Conservation (phyloP, 352 stramenopile genomes). For the Plasmopara viticola region DNA sequence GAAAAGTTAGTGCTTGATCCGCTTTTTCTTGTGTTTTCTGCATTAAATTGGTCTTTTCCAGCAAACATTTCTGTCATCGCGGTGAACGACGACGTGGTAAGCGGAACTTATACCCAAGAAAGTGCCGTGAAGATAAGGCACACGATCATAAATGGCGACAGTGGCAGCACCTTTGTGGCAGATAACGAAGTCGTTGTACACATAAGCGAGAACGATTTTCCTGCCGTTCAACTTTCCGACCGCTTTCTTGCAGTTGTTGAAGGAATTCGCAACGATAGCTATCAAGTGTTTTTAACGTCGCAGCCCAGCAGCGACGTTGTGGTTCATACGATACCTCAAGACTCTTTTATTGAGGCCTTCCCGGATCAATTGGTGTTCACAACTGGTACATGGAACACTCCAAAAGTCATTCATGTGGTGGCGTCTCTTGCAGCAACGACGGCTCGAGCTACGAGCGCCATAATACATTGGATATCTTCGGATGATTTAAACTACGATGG, state of each 20-base stretch:
- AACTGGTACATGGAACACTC: conserved; percentile 27
- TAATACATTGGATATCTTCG: conserved; percentile 34
- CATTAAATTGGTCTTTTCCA: conserved; percentile 37
- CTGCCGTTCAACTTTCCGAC: conserved; percentile 43
- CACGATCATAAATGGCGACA: conserved; percentile 26
- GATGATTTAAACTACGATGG: conserved; percentile 36
- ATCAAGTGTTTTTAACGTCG: conserved; percentile 39
- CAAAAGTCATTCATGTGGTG: conserved; percentile 32
- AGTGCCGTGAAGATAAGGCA: conserved; percentile 28
- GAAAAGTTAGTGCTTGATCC: conserved; percentile 26
- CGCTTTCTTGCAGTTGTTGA: conserved; percentile 43
- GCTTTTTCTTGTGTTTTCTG: conserved; percentile 28
- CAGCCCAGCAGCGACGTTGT: conserved; percentile 34
- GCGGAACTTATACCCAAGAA: conserved; percentile 8
- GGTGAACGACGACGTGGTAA: conserved; percentile 22
- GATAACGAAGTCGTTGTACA: conserved; percentile 28
- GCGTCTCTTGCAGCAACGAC: conserved; percentile 6
- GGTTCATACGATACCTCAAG: conserved; percentile 22
- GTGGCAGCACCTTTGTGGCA: conserved; percentile 28
- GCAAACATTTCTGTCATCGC: conserved; percentile 23
- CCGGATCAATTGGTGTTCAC: conserved; percentile 35
- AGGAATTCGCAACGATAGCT: conserved; percentile 41
- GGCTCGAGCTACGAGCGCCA: conserved; percentile 11
- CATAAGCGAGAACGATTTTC: conserved; percentile 50
- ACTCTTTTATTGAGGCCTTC: conserved; percentile 23